Evolutionary conservation across 2,329 filamentous ascomycete species (phyloP).

Genomic region (Cryphonectria parasitica): DNA sequence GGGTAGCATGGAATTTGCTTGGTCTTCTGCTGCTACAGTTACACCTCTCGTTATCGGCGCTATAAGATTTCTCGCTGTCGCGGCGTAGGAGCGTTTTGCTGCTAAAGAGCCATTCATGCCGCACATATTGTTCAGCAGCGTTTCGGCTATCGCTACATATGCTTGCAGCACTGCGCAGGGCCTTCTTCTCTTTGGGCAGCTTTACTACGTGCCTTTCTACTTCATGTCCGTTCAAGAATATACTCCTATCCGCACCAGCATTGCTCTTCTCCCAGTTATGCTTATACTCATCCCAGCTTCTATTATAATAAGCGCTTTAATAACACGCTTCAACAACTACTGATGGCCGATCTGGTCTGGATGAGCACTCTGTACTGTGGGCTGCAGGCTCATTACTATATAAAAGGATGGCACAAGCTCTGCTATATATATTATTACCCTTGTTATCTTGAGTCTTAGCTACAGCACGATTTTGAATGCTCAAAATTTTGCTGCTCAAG

Average conservation of each 20-base stretch:
- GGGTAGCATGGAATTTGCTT: conserved; percentile 48
- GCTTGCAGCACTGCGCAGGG: conserved; percentile 39
- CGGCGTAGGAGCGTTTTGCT: conserved; percentile 41
- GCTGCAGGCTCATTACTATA: too few relatives aligned
- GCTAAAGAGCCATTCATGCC: conserved; percentile 40
- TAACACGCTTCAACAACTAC: conserved; percentile 37
- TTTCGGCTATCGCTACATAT: conserved; percentile 37
- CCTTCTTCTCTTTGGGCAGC: conserved; percentile 39
- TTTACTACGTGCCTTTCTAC: conserved; percentile 44
- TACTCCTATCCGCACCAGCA: conserved; percentile 39
- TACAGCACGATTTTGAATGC: too few relatives aligned
- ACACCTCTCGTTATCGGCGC: conserved; percentile 51
- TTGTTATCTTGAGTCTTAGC: too few relatives aligned
- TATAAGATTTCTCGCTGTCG: too few relatives aligned
- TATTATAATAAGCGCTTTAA: conserved; percentile 35
- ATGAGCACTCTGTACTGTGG: conserved; percentile 35
- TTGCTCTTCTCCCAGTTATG: conserved; percentile 42
- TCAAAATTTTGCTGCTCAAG: too few relatives aligned
- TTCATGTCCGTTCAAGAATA: conserved; percentile 41
- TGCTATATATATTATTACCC: too few relatives aligned
- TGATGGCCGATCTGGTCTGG: conserved; percentile 44
- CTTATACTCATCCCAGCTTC: conserved; percentile 38
- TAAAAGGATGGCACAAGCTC: too few relatives aligned
- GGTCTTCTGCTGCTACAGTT: conserved; percentile 45
- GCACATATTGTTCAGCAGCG: conserved; percentile 37